Evolutionary conservation across 768 basidiomycete genomes (phyloP).

Genomic region (Ephemerocybe angulata): DNA sequence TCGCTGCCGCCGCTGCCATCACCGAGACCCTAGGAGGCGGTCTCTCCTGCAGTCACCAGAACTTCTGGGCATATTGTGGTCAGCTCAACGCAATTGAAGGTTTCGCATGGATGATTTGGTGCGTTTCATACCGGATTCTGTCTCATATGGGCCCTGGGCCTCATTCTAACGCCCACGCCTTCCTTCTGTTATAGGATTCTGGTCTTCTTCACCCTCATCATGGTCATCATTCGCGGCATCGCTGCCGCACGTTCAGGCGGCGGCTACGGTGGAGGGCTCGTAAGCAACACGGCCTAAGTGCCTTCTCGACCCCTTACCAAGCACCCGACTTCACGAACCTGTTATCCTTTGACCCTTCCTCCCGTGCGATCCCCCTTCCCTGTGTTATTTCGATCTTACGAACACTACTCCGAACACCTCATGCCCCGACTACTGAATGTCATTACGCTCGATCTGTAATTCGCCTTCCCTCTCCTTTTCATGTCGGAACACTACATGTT

Average conservation of each 20-base stretch:
- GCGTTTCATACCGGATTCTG: not conserved
- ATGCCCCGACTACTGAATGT: too few relatives aligned
- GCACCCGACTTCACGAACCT: not conserved
- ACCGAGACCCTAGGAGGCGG: slow-evolving; percentile 66
- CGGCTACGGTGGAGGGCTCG: slow-evolving; percentile 48
- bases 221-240: slow-evolving; percentile 52
- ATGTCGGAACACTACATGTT: not conserved
- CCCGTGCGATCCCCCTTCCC: too few relatives aligned
- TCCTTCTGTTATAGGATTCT: slow-evolving; percentile 47
- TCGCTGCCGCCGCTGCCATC: slow-evolving; percentile 66
- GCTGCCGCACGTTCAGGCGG: slow-evolving; percentile 60
- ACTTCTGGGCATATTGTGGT: slow-evolving; percentile 57
- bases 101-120: slow-evolving; percentile 78
- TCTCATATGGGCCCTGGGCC: not conserved
- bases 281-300: slow-evolving; percentile 2
- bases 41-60: slow-evolving; percentile 57
- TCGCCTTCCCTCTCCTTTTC: not conserved
- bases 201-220: slow-evolving; percentile 51
- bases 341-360: not conserved
- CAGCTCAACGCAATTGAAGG: slow-evolving; percentile 74
- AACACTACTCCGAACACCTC: not conserved
- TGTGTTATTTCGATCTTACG: too few relatives aligned
- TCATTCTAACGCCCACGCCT: not conserved
- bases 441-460: too few relatives aligned
- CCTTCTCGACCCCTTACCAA: not conserved